Evolutionary conservation across 169 alveolate genomes (phyloP).

Genomic region (Perkinsus marinus): DNA sequence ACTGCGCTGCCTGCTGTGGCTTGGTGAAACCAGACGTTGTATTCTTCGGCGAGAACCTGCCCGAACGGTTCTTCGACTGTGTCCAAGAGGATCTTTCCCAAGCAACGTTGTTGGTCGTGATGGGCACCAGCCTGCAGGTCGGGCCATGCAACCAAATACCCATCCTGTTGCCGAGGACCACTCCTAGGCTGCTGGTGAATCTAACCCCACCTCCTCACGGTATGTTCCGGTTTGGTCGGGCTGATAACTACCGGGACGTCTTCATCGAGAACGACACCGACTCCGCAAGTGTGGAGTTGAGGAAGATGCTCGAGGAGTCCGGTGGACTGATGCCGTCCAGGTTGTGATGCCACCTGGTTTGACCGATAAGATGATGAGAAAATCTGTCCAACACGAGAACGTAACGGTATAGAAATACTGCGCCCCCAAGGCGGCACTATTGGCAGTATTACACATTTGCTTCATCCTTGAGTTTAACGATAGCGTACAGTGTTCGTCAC

Average conservation of each 20-base stretch:
- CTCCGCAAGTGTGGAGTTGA: background rate
- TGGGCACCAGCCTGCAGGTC: conserved; percentile 61
- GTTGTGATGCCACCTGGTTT: background rate
- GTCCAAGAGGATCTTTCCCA: conserved; percentile 9
- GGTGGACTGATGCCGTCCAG: background rate
- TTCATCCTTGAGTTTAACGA: no score
- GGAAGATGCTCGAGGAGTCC: background rate
- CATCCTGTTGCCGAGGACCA: conserved; percentile 13
- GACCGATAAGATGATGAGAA: no score
- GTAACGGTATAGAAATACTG: no score
- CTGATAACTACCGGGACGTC: background rate
- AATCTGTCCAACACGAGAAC: no score
- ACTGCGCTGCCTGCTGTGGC: conserved; percentile 15
- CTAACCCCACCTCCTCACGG: background rate
- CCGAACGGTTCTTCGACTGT: conserved; percentile 30
- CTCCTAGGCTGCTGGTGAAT: conserved; percentile 40
- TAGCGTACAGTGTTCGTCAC: no score
- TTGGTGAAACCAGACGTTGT: conserved; percentile 63
- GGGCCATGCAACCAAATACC: conserved; percentile 17
- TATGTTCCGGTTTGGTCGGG: background rate
- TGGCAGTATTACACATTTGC: no score
- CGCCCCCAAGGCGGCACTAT: no score
- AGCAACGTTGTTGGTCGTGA: conserved; percentile 45
- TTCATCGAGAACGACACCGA: background rate
- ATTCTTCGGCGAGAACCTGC: conserved; percentile 63